Evolutionary conservation across 192 early-diverging fungal genomes (phyloP), one percentile per base, ranked within the genome.

Genomic region (Entomortierella beljakovae): DNA sequence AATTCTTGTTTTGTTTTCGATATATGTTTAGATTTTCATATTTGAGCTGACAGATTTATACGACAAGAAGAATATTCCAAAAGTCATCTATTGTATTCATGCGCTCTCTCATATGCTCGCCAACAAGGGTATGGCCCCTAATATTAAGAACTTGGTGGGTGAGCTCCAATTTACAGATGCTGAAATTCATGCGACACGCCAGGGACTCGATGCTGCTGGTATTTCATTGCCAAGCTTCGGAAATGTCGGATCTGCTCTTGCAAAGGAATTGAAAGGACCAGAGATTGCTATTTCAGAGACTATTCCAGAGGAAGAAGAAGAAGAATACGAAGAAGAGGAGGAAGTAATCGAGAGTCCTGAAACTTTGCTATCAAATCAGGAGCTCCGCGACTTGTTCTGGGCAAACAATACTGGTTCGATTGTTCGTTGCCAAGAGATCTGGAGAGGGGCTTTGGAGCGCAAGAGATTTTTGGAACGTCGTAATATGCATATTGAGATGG

Each of bases 1-100:
- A n/a, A n/a, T n/a, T 61, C 18, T n/a, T 32, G 28, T 16, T 16
- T 6, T 20, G n/a, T 35, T 58, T 22, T 54, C 9, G 6, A 6
- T 54, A 25, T 54, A 6, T 54, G 2, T 10, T 29, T 54, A 88
- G 86, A 90, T 97, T 67, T 99, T 99, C 81, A 93, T 96, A 76
- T 99, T 99, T 84, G 97, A 99, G 82, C 83, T 97, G 71, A 97
- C 95, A 0, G 98, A 99, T 80, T 79, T 99, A 50, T 99, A 98
- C 83, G 97, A 99, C 70, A 94, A 95, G 82, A 99, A 99, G 70
- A 99, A 99, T 74, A 94, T 99, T 71, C 98, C 98, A 11, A 95
- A 95, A 73, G 98, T 99, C 25, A 96, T 99, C 68, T 97, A 98
- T 80, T 98, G 97, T 82, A 93, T 99, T 77, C 70, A 68, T 62